These are phyloP conservation scores for Fusarium caatingaense DNA, from an alignment of 2,329 filamentous ascomycete genomes.

Conservation along the genomic window DNA sequence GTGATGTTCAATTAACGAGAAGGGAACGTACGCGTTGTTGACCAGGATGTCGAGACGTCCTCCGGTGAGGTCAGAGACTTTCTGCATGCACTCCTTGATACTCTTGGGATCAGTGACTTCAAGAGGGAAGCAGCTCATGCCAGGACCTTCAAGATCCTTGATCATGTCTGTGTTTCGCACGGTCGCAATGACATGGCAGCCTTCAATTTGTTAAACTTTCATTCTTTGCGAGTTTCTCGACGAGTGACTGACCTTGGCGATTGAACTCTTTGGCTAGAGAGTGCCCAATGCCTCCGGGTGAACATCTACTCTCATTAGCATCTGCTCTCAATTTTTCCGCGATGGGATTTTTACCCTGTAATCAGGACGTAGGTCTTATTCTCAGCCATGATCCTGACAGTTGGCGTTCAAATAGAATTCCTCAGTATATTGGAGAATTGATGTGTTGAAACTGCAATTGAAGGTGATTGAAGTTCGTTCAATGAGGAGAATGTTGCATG, in stretches of 20 bases:
- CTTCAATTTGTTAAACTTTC: constrained; percentile 16
- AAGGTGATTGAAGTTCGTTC: neutral
- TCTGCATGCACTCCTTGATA: constrained; percentile 60
- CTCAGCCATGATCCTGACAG: constrained; percentile 22
- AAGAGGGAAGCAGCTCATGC: constrained; percentile 62
- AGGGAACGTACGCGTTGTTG: constrained; percentile 64
- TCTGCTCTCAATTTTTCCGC: neutral
- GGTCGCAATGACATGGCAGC: constrained; percentile 66
- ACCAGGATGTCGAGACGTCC: constrained; percentile 68
- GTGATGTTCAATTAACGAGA: neutral
- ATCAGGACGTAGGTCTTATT: constrained; percentile 48
- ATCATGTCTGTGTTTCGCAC: constrained; percentile 64
- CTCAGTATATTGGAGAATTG: neutral
- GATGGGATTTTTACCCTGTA: constrained; percentile 16
- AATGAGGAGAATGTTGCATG: constrained; percentile 4
- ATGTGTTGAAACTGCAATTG: neutral
- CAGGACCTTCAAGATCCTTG: constrained; percentile 56
- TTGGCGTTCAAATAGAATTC: neutral
- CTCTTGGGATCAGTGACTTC: constrained; percentile 66
- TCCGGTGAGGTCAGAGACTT: constrained; percentile 60
- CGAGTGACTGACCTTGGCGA: constrained; percentile 54
- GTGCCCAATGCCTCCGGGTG: constrained; percentile 69
- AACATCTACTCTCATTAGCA: constrained; percentile 57
- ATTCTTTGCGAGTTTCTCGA: accelerated
- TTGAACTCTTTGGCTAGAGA: constrained; percentile 66